A percentile compares a stretch with the other conserved stretches of the same genome.
phyloP scores from a whole-genome alignment of 192 early-diverging fungal genomes.

The Kappamyces sp. region DNA sequence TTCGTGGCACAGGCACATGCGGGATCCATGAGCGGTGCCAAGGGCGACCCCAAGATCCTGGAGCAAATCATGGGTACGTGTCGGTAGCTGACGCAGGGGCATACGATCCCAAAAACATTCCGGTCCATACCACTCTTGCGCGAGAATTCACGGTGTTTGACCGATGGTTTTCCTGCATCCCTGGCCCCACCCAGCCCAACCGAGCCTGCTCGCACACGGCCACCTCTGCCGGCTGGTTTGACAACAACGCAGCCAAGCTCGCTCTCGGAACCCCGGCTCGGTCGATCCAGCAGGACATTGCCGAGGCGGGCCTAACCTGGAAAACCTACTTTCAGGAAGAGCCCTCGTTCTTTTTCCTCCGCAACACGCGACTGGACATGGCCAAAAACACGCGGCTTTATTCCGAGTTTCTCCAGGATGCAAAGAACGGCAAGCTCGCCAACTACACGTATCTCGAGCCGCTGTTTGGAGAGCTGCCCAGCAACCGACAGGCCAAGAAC shows the following conservation, averaged over 20 bases:
- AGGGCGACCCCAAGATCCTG: constrained; percentile 4
- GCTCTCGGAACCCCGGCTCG: constrained; percentile 9
- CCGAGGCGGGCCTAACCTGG: constrained; percentile 12
- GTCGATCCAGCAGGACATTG: constrained; percentile 9
- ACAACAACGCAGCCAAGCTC: neutral
- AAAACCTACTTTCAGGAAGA: constrained; percentile 12
- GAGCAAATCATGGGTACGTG: constrained; percentile 2
- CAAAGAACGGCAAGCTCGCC: constrained; percentile 21
- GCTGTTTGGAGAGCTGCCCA: constrained; percentile 16
- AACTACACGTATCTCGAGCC: constrained; percentile 26
- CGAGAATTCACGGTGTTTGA: constrained; percentile 20
- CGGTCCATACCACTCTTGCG: constrained; percentile 17
- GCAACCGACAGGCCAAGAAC: constrained; percentile 11
- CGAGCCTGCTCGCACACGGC: constrained; percentile 13
- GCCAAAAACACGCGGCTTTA: constrained; percentile 19
- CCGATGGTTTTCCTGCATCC: constrained; percentile 23
- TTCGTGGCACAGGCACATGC: constrained; percentile 4
- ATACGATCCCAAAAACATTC: constrained; percentile 16
- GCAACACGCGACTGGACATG: neutral
- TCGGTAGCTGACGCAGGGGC: neutral
- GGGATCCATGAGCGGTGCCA: neutral
- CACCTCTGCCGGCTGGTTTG: constrained; percentile 13
- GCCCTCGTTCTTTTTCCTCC: constrained; percentile 1
- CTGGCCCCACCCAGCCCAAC: constrained; percentile 23
- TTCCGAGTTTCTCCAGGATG: constrained; percentile 26